A percentile compares a stretch with the other conserved stretches of the same genome.
These are phyloP conservation scores for Fusarium metavorans DNA, from an alignment of 2,329 filamentous ascomycete genomes.

Conservation along the genomic window DNA sequence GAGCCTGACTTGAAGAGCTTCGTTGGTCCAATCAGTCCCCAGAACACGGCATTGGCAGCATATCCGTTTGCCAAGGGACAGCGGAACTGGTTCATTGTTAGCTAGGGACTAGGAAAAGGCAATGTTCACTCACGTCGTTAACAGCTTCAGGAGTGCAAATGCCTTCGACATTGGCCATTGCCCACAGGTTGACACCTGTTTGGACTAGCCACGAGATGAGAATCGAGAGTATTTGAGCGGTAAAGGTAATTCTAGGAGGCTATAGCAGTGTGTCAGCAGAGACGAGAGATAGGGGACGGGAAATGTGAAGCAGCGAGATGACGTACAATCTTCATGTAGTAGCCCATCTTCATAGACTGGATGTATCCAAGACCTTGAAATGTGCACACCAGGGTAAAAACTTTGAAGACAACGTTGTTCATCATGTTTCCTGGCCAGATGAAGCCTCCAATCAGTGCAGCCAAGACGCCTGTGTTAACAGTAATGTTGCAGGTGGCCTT, in stretches of 20 bases:
- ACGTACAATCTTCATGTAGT: conserved; percentile 60
- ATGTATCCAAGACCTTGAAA: conserved; percentile 51
- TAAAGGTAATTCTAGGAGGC: conserved; percentile 58
- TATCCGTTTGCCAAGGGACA: conserved; percentile 45
- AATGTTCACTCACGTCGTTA: not conserved
- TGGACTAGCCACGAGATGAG: conserved; percentile 45
- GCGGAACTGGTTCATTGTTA: conserved; percentile 50
- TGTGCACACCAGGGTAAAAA: conserved; percentile 15
- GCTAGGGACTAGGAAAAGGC: not conserved
- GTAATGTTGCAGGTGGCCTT: not conserved
- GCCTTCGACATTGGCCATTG: not conserved
- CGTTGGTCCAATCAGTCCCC: conserved; percentile 62
- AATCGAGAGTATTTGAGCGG: conserved; percentile 58
- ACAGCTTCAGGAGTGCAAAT: not conserved
- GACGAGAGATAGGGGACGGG: not conserved
- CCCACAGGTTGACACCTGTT: conserved; percentile 51
- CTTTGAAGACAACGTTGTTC: conserved; percentile 39
- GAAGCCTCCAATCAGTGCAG: not conserved
- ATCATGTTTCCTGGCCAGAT: conserved; percentile 27
- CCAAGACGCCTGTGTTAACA: not conserved
- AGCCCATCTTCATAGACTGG: conserved; percentile 57
- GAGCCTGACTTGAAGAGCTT: conserved; percentile 39
- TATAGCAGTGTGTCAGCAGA: not conserved
- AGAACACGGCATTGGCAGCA: conserved; percentile 55
- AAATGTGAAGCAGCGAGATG: not conserved